A percentile compares a stretch with the other conserved stretches of the same genome.
These are phyloP conservation scores for Tulasnella sp. DNA, from an alignment of 768 basidiomycete genomes.

Conservation along the genomic window DNA sequence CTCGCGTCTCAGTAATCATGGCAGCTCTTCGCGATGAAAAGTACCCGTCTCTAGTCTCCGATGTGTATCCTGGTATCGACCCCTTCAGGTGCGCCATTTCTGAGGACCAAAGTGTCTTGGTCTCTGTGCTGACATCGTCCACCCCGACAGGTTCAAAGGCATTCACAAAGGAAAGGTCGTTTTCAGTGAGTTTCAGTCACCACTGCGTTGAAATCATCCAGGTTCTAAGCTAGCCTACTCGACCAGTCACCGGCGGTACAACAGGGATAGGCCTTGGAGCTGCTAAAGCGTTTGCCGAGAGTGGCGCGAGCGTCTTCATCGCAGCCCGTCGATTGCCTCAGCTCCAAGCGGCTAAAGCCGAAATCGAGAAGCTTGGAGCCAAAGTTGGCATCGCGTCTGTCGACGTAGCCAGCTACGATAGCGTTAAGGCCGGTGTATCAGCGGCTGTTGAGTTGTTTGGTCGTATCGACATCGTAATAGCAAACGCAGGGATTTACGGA, in stretches of 20 bases:
- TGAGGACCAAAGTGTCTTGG: neutral
- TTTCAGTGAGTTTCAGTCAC: slow-evolving; percentile 17
- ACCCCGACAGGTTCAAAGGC: neutral
- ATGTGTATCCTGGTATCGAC: slow-evolving; percentile 29
- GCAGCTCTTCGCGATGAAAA: neutral
- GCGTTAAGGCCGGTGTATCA: slow-evolving; percentile 26
- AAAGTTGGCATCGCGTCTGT: slow-evolving; percentile 17
- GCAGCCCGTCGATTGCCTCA: slow-evolving; percentile 25
- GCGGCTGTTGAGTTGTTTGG: slow-evolving; percentile 27
- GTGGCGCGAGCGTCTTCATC: slow-evolving; percentile 29
- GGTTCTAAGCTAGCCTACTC: neutral
- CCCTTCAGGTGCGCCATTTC: slow-evolving; percentile 23
- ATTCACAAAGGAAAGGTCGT: slow-evolving; percentile 28
- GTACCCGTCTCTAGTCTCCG: slow-evolving; percentile 22
- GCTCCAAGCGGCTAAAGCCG: slow-evolving; percentile 25
- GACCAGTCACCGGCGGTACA: slow-evolving; percentile 26
- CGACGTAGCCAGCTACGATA: slow-evolving; percentile 27
- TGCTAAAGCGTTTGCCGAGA: slow-evolving; percentile 27
- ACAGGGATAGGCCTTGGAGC: slow-evolving; percentile 29
- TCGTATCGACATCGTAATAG: slow-evolving; percentile 29
- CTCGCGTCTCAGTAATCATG: neutral
- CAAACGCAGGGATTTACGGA: slow-evolving; percentile 26
- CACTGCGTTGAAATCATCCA: neutral
- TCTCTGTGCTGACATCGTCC: neutral
- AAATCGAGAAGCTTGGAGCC: slow-evolving; percentile 26